Evolutionary conservation across 805 yeast species (phyloP).

Genomic region (Wickerhamiella domercqiae): DNA sequence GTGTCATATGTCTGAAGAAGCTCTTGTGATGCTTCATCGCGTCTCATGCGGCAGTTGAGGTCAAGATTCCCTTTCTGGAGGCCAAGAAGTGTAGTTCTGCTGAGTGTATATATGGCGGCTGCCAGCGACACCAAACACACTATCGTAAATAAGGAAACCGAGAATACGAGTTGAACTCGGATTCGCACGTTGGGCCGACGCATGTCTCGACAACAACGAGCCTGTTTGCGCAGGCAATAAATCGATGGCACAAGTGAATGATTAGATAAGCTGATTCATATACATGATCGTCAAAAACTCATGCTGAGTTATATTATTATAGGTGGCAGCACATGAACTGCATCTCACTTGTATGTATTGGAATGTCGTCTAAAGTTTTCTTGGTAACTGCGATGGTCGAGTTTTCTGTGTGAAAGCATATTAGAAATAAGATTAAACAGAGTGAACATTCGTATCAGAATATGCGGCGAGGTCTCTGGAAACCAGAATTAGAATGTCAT

Average conservation of each 20-base stretch:
- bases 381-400: no score
- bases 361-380: no score
- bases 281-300: background rate
- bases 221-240: no score
- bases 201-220: conserved; percentile 2
- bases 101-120: conserved; percentile 29
- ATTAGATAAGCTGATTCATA: no score
- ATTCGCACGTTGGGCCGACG: conserved; percentile 36
- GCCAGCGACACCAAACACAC: conserved; percentile 59
- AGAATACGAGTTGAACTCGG: conserved; percentile 55
- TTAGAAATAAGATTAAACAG: no score
- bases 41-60: conserved; percentile 12
- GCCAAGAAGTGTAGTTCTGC: conserved; percentile 24
- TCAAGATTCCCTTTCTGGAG: conserved; percentile 18
- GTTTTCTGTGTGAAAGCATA: no score
- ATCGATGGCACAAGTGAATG: no score
- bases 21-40: conserved; percentile 13
- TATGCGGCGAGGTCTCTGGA: no score
- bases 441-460: no score
- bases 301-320: background rate
- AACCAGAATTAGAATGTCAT: no score
- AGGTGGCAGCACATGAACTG: no score
- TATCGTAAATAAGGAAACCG: conserved; percentile 55
- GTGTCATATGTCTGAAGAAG: conserved; percentile 8
- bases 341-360: no score